A percentile compares a stretch with the other conserved stretches of the same genome.
Conservation (phyloP, 2,329 filamentous ascomycete genomes). For the Fusarium mangiferae region DNA sequence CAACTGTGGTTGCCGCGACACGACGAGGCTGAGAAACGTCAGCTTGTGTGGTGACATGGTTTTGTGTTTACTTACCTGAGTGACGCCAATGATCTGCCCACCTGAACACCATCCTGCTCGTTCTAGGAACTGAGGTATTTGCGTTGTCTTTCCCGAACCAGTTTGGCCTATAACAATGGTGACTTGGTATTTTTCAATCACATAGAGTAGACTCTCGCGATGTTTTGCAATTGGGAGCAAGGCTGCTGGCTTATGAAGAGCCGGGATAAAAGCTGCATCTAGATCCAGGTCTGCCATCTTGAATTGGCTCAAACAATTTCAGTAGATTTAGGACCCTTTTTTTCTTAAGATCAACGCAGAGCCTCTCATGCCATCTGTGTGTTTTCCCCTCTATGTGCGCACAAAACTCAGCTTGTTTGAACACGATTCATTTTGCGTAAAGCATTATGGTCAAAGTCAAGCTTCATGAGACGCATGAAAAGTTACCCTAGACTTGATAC, state of each 20-base stretch:
- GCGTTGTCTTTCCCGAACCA: slow-evolving; percentile 94
- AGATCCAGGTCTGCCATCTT: slow-evolving; percentile 68
- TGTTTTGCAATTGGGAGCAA: slow-evolving; percentile 90
- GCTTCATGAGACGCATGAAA: neutral
- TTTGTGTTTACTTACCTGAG: slow-evolving; percentile 72
- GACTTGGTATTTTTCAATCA: slow-evolving; percentile 84
- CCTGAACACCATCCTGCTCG: slow-evolving; percentile 88
- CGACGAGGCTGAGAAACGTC: slow-evolving; percentile 75
- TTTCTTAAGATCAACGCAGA: neutral
- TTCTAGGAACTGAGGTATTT: slow-evolving; percentile 91
- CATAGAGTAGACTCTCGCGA: slow-evolving; percentile 81
- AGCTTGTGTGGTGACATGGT: slow-evolving; percentile 20
- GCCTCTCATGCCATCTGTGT: neutral
- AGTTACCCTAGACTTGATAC: slow-evolving; percentile 31
- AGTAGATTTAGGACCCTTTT: too few species aligned
- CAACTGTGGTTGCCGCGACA: slow-evolving; percentile 91
- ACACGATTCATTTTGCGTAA: neutral
- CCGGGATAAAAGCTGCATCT: slow-evolving; percentile 74
- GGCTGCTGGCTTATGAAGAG: slow-evolving; percentile 84
- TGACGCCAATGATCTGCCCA: slow-evolving; percentile 86
- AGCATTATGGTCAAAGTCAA: neutral
- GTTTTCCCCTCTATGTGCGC: neutral
- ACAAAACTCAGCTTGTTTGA: neutral
- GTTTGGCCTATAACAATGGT: slow-evolving; percentile 94
- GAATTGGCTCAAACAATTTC: neutral